Evolutionary conservation across 345 rosid species (phyloP), one percentile per base, ranked within the genome.

Genomic region (Dovyalis caffra): DNA sequence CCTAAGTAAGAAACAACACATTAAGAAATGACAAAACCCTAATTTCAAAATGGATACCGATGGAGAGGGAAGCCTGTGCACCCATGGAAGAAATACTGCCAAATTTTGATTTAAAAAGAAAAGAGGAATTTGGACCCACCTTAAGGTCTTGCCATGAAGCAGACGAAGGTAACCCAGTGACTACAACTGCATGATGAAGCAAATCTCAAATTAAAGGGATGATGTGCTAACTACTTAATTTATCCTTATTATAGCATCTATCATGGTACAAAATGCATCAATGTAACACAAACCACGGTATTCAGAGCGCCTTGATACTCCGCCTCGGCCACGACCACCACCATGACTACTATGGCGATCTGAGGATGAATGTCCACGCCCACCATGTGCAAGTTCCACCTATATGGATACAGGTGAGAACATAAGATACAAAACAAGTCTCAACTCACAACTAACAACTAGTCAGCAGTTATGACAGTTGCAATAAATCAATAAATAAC

Each of bases 61-160:
- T 66, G 26, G 16, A 21, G 9, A 35, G 38, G 38, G 37, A 66
- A 21, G 18, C 3, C 8, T 4, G 14, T 56, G 60, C 11, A 5
- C 11, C 15, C 28, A 23, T 35, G 47, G 51, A 35, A 25, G 47
- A 23, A 38, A 4, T 37, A 34, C 12, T 21, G 26, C 28, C 43
- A n/a, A 34, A 23, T 8, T 26, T 23, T n/a, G 25, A 56, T n/a
- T 56, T 16, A 21, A 45, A 32, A 12, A 45, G 56, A 20, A 32
- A 33, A 6, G 31, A 38, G 29, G 25, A 74, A 16, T 20, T 32
- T 23, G 15, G 32, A 53, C 26, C 35, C 45, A 95, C 99, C 93
- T 95, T 95, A n/a, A 93, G 91, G 81, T 95, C 99, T 81, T 95
- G 98, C 99, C 99, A 95, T 32, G 99, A 95, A 64, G 99, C 99